Conservation (phyloP, 306 rosid genomes). For the Cucumis melo region DNA sequence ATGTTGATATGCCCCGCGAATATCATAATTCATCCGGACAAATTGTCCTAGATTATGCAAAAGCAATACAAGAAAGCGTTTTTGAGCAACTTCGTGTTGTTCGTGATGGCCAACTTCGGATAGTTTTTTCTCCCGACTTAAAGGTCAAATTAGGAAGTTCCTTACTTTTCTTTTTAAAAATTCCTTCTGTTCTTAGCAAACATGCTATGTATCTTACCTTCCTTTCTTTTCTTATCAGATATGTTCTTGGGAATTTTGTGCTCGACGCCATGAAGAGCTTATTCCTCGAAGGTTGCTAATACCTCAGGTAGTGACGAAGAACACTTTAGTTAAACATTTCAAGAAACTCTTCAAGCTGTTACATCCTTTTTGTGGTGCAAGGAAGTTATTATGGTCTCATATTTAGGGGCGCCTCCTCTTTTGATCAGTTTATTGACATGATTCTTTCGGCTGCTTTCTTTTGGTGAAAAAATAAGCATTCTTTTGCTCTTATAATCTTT, state of each 20-base stretch:
- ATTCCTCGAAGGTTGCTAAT: constrained; percentile 84
- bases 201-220: background rate
- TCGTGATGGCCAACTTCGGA: constrained; percentile 96
- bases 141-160: constrained; percentile 36
- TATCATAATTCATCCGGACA: constrained; percentile 89
- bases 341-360: background rate
- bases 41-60: constrained; percentile 88
- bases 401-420: too few relatives aligned
- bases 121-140: constrained; percentile 79
- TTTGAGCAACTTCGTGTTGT: constrained; percentile 99
- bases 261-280: constrained; percentile 94
- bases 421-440: too few relatives aligned
- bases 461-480: too few relatives aligned
- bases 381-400: too few relatives aligned
- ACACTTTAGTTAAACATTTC: background rate
- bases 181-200: background rate
- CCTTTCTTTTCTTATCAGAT: constrained; percentile 31
- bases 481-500: too few relatives aligned
- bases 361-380: background rate
- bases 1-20: constrained; percentile 96
- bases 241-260: constrained; percentile 98
- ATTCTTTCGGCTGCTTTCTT: too few relatives aligned
- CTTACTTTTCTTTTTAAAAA: background rate
- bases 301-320: constrained; percentile 65
- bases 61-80: constrained; percentile 94